A percentile compares a stretch with the other conserved stretches of the same genome.
Evolutionary conservation across 805 yeast species (phyloP).

Genomic region (Sungouiella blattae): DNA sequence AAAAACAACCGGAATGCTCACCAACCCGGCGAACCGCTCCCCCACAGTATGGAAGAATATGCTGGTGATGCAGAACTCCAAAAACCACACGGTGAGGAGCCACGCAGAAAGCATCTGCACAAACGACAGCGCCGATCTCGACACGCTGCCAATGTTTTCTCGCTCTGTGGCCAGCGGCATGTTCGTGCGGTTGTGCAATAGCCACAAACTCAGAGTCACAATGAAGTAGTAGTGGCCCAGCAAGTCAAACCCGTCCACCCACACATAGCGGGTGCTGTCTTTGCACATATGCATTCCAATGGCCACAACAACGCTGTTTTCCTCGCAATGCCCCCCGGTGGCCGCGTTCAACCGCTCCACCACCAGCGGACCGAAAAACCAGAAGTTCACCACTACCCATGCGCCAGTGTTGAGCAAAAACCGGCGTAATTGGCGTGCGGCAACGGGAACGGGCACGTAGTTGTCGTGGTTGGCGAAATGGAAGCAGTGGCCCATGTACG

Average conservation of each 20-base stretch:
- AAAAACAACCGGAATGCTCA: conserved; percentile 4
- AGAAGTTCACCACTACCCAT: conserved; percentile 14
- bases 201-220: conserved; percentile 9
- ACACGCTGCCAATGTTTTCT: neutral
- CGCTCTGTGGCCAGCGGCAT: neutral
- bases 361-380: conserved; percentile 36
- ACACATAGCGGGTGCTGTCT: conserved; percentile 1
- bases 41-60: conserved; percentile 13
- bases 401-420: conserved; percentile 11
- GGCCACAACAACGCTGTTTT: neutral
- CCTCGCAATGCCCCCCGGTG: conserved; percentile 13
- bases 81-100: conserved; percentile 9
- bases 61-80: conserved; percentile 13
- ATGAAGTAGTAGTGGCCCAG: conserved; percentile 15
- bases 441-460: conserved; percentile 4
- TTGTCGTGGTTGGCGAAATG: conserved; percentile 5
- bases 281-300: conserved; percentile 5
- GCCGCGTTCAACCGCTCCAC: conserved; percentile 24
- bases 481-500: conserved; percentile 11
- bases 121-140: neutral
- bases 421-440: conserved; percentile 4
- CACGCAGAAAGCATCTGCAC: neutral
- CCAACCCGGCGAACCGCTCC: conserved; percentile 11
- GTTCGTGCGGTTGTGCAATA: conserved; percentile 1
- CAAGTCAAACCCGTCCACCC: conserved; percentile 15